These are phyloP conservation scores for Hymenoscyphus infarciens DNA, from an alignment of 2,329 filamentous ascomycete genomes.

Conservation along the genomic window DNA sequence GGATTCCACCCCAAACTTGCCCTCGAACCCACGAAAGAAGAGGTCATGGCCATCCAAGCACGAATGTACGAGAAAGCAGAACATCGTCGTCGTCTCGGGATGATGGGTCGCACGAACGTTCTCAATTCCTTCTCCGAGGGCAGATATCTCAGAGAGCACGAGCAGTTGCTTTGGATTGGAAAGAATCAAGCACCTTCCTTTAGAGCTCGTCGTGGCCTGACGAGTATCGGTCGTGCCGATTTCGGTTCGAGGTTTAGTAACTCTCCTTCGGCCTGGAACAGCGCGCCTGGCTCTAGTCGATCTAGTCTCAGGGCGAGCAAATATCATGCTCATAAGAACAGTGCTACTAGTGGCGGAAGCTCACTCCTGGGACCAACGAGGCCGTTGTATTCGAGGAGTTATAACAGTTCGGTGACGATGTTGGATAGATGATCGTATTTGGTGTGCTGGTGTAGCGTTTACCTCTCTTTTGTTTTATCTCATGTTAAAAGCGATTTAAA, in stretches of 20 bases:
- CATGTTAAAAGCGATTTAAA: background rate
- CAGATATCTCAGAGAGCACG: constrained; percentile 57
- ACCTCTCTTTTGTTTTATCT: background rate
- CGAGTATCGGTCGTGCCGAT: background rate
- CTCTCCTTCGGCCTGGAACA: background rate
- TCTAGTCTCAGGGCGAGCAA: background rate
- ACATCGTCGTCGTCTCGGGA: constrained; percentile 53
- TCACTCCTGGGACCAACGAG: background rate
- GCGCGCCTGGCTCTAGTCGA: background rate
- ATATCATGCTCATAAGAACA: background rate
- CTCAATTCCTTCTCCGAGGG: constrained; percentile 57
- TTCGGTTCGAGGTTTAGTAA: background rate
- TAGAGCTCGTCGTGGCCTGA: background rate
- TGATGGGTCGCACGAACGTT: constrained; percentile 55
- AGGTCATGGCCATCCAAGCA: constrained; percentile 48
- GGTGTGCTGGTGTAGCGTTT: no score
- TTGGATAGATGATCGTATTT: constrained; percentile 1
- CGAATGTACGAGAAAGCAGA: constrained; percentile 55
- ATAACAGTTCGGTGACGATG: constrained; percentile 8
- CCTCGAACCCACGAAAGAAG: constrained; percentile 46
- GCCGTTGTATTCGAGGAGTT: background rate
- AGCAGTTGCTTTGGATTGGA: constrained; percentile 54
- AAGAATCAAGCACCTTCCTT: constrained; percentile 17
- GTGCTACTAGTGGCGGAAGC: background rate
- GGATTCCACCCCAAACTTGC: constrained; percentile 39